Conservation (phyloP, 2,329 filamentous ascomycete species). For the Talaromyces sp. region DNA sequence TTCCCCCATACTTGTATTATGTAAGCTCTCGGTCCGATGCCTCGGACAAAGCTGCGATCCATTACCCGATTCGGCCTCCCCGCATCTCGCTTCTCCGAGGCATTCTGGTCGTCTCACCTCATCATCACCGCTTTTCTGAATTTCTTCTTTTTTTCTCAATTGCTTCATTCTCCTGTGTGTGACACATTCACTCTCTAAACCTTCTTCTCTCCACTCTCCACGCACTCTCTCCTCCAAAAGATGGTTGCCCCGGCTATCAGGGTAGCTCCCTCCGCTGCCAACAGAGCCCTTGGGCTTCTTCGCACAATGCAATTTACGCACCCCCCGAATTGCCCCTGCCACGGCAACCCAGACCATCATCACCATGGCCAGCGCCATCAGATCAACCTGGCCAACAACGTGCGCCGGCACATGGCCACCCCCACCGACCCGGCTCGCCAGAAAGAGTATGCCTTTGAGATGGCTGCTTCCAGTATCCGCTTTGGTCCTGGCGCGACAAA, state of each 20-base stretch:
- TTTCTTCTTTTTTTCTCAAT: not conserved
- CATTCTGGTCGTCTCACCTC: not conserved
- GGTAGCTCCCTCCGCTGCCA: conserved; percentile 42
- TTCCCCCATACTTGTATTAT: too few species aligned
- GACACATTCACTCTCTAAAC: not conserved
- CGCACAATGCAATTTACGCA: conserved; percentile 88
- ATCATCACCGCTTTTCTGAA: not conserved
- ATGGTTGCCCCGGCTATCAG: conserved; percentile 38
- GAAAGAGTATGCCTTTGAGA: conserved; percentile 98
- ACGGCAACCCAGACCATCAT: conserved; percentile 79
- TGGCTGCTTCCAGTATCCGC: conserved; percentile 91
- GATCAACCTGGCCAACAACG: conserved; percentile 47
- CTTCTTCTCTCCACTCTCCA: too few species aligned
- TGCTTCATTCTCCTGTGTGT: not conserved
- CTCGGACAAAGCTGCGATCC: conserved; percentile 3
- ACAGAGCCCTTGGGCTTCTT: conserved; percentile 56
- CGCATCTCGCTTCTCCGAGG: not conserved
- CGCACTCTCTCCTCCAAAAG: conserved; percentile 6
- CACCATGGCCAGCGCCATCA: conserved; percentile 54
- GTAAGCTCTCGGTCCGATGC: not conserved
- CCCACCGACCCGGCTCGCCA: conserved; percentile 65
- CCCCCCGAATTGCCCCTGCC: conserved; percentile 84
- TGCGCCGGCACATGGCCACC: conserved; percentile 63
- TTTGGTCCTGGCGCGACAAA: conserved; percentile 91
- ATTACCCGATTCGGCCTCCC: not conserved